These are phyloP conservation scores for Oenanthe javanica DNA, from an alignment of 140 eudicot genomes.

Conservation along the genomic window DNA sequence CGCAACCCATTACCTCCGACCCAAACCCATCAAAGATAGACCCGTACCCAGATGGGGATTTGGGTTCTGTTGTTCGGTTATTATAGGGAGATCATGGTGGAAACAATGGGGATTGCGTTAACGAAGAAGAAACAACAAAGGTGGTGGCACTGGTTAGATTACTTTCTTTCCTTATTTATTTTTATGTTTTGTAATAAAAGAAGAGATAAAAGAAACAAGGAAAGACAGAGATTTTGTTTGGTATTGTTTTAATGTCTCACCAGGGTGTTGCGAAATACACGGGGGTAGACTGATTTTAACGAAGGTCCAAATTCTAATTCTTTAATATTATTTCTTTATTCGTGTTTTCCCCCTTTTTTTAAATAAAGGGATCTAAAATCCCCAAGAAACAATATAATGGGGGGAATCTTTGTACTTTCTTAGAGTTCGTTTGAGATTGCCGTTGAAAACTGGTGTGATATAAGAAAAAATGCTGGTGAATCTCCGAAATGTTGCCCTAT, in stretches of 20 bases:
- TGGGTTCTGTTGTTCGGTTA: slow-evolving; percentile 14
- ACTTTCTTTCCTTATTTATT: not conserved
- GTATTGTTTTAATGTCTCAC: not conserved
- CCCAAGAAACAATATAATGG: not conserved
- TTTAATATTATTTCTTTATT: not conserved
- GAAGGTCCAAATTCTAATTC: slow-evolving; percentile 6
- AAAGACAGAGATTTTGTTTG: not conserved
- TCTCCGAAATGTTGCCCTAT: too few species aligned
- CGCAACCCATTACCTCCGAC: slow-evolving; percentile 41
- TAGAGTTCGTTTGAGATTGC: too few species aligned
- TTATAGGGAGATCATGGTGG: not conserved
- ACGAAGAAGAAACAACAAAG: slow-evolving; percentile 6
- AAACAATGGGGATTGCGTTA: slow-evolving; percentile 6
- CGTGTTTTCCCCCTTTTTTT: not conserved
- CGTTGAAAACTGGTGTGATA: too few species aligned
- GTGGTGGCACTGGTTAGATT: not conserved
- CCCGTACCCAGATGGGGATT: slow-evolving; percentile 15
- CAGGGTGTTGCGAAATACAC: slow-evolving; percentile 13
- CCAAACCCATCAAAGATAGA: slow-evolving; percentile 32
- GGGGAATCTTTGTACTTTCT: not conserved
- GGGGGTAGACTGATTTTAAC: slow-evolving; percentile 9
- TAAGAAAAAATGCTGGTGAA: too few species aligned
- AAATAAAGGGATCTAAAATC: too few species aligned
- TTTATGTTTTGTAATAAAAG: not conserved
- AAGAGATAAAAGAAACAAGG: not conserved